Conservation (phyloP, 2,329 filamentous ascomycete species). For the Curvularia sp. region DNA sequence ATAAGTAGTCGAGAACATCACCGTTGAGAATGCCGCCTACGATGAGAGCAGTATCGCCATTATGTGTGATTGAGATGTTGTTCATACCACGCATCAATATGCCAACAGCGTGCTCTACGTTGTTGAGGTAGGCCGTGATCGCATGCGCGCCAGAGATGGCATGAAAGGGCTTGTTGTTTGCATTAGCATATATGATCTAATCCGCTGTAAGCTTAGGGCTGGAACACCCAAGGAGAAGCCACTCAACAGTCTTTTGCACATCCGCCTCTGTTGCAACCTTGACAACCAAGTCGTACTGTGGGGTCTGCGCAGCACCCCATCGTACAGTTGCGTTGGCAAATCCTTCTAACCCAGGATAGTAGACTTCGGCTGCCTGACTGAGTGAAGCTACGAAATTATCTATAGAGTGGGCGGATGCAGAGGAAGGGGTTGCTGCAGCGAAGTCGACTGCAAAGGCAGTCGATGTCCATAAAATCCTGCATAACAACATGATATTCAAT, state of each 20-base stretch:
- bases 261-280: conserved; percentile 30
- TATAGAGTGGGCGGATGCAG: neutral
- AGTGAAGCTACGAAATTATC: neutral
- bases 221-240: too few relatives aligned
- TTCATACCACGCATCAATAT: conserved; percentile 43
- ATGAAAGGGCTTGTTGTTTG: conserved; percentile 44
- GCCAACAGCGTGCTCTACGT: conserved; percentile 38
- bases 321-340: conserved; percentile 21
- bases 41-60: conserved; percentile 31
- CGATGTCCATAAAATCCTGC: neutral
- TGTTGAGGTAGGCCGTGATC: conserved; percentile 31
- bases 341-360: conserved; percentile 16
- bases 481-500: neutral
- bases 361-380: conserved; percentile 13
- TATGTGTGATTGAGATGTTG: conserved; percentile 30
- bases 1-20: conserved; percentile 37
- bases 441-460: neutral
- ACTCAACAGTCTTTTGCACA: conserved; percentile 29
- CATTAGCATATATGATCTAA: conserved; percentile 34
- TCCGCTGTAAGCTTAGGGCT: neutral
- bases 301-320: conserved; percentile 29
- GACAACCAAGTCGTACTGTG: conserved; percentile 29
- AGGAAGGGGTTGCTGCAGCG: neutral
- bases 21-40: conserved; percentile 36
- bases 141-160: conserved; percentile 50